Base-by-base conservation (phyloP, 2,329 filamentous ascomycete genomes). In the Monosporascus ibericus region DNA sequence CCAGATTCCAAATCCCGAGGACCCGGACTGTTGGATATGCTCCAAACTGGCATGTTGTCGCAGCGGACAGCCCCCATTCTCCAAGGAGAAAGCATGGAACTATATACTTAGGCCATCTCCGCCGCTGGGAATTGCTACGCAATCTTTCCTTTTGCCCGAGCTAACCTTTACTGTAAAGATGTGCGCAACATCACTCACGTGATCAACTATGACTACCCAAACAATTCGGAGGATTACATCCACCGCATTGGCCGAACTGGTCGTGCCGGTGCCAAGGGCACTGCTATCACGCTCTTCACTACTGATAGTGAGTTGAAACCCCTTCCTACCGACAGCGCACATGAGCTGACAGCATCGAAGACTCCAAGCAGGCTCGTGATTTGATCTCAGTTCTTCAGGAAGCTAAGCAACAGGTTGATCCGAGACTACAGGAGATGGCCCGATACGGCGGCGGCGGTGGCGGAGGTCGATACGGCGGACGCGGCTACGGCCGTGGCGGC, bases 181-280 rank as follows among this genome's bases (percentile, higher is more conserved):
- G 94, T 99, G 80, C 92, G 92, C 79, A 95, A 99, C 83, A 99
- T 99, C 80, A 97, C 94, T 77, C 94, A 99, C 79, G 94, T 99
- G 77, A 84, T 99, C 78, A 97, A 97, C 86, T 96, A 97, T 89
- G 94, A 97, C 74, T 97, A 97, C 76, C 92, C 92, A 73, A 97
- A 97, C 81, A 97, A 97, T 76, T 85, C 94, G 67, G 94, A 99
- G 78, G 92, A 97, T 70, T 97, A 97, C 68, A 95, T 97, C 64
- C 94, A 96, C 71, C 88, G 94, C 72, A 94, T 92, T 73, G 94
- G 94, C 67, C 88, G 94, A 77, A 97, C 94, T 65, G 92, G 94
- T 66, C 89, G 92, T 80, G 92, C 94, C 70, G 94, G 94, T 77
- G 87, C 87, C 67, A 90, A 87, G 61, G 94, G 94, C 77, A 97